phyloP scores from a whole-genome alignment of 345 rosid species.

The Mercurialis annua region DNA sequence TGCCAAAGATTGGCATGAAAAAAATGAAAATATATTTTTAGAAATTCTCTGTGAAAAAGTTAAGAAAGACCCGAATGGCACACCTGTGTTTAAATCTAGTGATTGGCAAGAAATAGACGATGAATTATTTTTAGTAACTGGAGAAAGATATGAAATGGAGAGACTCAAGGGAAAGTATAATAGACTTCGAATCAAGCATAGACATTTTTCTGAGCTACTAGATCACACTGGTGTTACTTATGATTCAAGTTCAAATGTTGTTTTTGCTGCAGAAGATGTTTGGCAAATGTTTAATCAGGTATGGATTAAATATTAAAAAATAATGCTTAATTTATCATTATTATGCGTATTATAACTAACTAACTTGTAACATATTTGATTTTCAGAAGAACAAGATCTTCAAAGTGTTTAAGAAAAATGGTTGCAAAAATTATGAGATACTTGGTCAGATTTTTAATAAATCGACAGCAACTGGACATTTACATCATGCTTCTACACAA shows the following conservation, averaged over 20 bases:
- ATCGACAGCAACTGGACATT: background rate
- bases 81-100: background rate
- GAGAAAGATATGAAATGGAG: background rate
- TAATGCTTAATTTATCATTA: no score
- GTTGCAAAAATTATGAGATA: background rate
- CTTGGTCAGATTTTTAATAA: background rate
- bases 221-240: background rate
- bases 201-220: background rate
- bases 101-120: constrained; percentile 7
- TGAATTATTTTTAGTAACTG: background rate
- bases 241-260: background rate
- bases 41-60: background rate
- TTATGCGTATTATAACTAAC: no score
- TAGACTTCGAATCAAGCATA: background rate
- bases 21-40: constrained; percentile 2
- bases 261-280: background rate
- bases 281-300: background rate
- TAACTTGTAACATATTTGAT: no score
- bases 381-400: background rate
- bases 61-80: background rate
- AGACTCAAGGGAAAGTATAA: background rate
- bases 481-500: background rate
- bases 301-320: background rate
- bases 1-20: background rate
- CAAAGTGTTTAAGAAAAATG: background rate